Evolutionary conservation across 1,139 yeast species (phyloP), one percentile per base, ranked within the genome.

Genomic region (Geotrichum siamense): DNA sequence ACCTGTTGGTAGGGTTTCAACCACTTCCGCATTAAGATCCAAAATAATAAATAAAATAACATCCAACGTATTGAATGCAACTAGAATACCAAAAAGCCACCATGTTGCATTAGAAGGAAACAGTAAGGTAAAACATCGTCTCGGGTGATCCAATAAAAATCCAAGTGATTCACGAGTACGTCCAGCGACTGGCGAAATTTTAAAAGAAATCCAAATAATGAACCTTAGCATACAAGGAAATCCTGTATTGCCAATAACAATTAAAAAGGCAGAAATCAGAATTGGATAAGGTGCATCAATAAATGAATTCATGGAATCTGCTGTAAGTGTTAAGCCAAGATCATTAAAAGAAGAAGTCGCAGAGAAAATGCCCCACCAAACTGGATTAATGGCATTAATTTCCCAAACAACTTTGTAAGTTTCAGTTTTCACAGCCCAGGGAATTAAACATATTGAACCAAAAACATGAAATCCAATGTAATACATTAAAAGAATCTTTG

Each of bases 361-460:
- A 0, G 93, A 80, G 65, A 86, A 89, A 51, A 85, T 75, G 0
- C 84, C 94, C 96, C 96, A 89, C 96, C 96, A 87, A 0, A 82
- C 72, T 0, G 93, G 83, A 0, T 78, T 64, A 3, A 82, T 67
- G 5, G 91, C 94, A 51, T 71, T 72, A 0, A 53, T 64, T 41
- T 71, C 60, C 23, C 85, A 65, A 8, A 68, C 55, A 0, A 58
- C 55, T 10, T 63, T 60, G 56, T 80, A 80, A 4, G 65, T 48
- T 1, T 66, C 60, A 47, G 66, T 69, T 10, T 62, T 56, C 9
- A 67, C 55, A n/a, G 79, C 76, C 81, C 87, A 91, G 0, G 91
- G 83, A 4, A 81, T 64, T 26, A 82, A 63, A 51, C 79, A 67
- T 0, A 78, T 55, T 37, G 79, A 62, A 0, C 79, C 78, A 10